Base-by-base conservation (phyloP, 1,284 basidiomycete genomes). In the Cerioporus squamosus region DNA sequence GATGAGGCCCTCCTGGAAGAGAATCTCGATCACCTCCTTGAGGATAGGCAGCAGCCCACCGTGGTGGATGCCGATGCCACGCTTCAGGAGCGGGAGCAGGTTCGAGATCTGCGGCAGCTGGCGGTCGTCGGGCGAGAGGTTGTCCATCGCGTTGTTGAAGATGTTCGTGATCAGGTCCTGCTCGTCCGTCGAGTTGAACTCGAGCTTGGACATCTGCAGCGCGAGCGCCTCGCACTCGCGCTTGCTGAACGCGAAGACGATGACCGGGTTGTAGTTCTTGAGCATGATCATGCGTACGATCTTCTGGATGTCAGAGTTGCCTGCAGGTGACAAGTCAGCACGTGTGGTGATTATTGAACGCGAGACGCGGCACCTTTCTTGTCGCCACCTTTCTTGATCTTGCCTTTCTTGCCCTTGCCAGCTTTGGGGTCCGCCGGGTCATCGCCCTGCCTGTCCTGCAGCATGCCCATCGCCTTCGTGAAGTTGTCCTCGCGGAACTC, bases 1-100 rank as follows among this genome's bases (percentile, higher is more conserved):
- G 81, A 99, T 95, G 53, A 99, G 81, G n/a, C 97, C 97, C 71
- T 99, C 97, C 72, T 99, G 97, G 81, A 99, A 99, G 33, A 99
- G 82, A 63, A 99, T 98, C 76, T 99, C 97, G 74, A 99, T 98
- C 50, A 98, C 96, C 73, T 99, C 97, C 74, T 99, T 99, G 53
- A 99, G 82, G 64, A 99, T 97, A 2, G 97, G 97, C 8, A 99
- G 83, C 22, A 99, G 84, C 57, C 97, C 97, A 55, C 97, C 97
- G 70, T 99, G 97, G 80, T 99, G 97, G 70, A 99, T 97, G 59
- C 97, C 97, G 67, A 98, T 96, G 43, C 97, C 97, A 61, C 97
- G 92, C 67, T 93, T 94, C 29, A 99, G 83, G 23, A 99, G 82
- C 0, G 97, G 97, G 12, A 98, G 81, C 44, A 99, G 87, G 65